Evolutionary conservation across 2,329 filamentous ascomycete genomes (phyloP), one percentile per base, ranked within the genome.

Genomic region (Botrytis medusae): DNA sequence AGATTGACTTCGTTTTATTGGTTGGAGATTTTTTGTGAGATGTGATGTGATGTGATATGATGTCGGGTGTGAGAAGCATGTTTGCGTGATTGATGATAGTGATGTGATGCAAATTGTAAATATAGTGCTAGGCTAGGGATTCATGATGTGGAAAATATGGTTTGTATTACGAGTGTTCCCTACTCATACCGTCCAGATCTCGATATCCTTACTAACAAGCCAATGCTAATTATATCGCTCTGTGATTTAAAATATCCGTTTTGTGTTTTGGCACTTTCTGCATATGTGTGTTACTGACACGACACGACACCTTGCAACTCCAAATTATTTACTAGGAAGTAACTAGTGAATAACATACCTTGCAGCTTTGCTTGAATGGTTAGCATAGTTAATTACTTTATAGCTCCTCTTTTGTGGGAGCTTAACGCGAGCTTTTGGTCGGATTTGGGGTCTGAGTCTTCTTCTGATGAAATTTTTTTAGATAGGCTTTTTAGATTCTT

Each of bases 341-440:
- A 34, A 22, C 1, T 34, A 2, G 4, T 18, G 25, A 20, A 12
- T 25, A 34, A 29, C 20, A 34, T 18, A 16, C 7, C 54, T 59
- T 16, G 4, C 7, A n/a, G 2, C 25, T n/a, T 54, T 54, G 12
- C 14, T n/a, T 57, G n/a, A 18, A 4, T 2, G 32, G 32, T 9
- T 60, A 4, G 10, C 16, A 60, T 34, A 22, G 2, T 34, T 5
- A 60, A 0, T 2, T 9, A 37, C 37, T 8, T 37, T 9, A 7
- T 37, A 37, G n/a, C 18, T 34, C 25, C 8, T 32, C 51, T 18
- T 57, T 4, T 6, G 8, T 2, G 8, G 18, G 14, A 18, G 6
- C 18, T 18, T 29, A 29, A 4, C 14, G 8, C 3, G 16, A 18
- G 0, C 3, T 18, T 18, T 18, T 4, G 14, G 16, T 29, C 7